Percentiles rank a stretch among this genome's conserved stretches.
phyloP scores from a whole-genome alignment of 2,329 filamentous ascomycete genomes.

The Allantophomopsis lycopodina region DNA sequence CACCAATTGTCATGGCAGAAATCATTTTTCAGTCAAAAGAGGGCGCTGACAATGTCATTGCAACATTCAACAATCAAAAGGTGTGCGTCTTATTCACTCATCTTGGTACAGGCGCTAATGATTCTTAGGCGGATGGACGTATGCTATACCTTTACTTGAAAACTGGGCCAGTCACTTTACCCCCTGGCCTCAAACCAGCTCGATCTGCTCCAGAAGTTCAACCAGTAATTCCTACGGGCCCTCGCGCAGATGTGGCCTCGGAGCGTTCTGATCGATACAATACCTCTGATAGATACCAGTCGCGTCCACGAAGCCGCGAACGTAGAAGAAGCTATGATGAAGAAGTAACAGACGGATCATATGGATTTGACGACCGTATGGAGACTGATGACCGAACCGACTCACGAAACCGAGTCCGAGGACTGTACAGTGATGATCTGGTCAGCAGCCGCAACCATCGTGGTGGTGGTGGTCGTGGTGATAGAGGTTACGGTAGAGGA shows the following conservation, averaged over 20 bases:
- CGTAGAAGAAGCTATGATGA: slow-evolving; percentile 11
- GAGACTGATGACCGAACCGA: slow-evolving; percentile 13
- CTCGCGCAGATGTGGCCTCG: slow-evolving; percentile 11
- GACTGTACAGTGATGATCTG: slow-evolving; percentile 18
- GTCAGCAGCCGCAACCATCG: slow-evolving; percentile 9
- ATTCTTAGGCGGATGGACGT: slow-evolving; percentile 54
- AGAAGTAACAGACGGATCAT: slow-evolving; percentile 18
- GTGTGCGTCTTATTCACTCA: slow-evolving; percentile 27
- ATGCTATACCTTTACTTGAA: slow-evolving; percentile 63
- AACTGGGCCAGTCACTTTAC: slow-evolving; percentile 21
- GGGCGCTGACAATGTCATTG: slow-evolving; percentile 61
- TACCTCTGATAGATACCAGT: slow-evolving; percentile 11
- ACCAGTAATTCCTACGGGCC: slow-evolving; percentile 12
- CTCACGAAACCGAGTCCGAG: slow-evolving; percentile 3
- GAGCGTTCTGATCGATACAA: slow-evolving; percentile 8
- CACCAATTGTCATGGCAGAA: slow-evolving; percentile 64
- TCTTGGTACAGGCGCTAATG: slow-evolving; percentile 8
- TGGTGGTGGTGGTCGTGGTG: slow-evolving; percentile 9
- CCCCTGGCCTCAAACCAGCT: slow-evolving; percentile 4
- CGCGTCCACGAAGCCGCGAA: slow-evolving; percentile 8
- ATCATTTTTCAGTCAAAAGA: slow-evolving; percentile 60
- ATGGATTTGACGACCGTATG: slow-evolving; percentile 20
- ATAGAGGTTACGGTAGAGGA: slow-evolving; percentile 7
- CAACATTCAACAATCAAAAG: slow-evolving; percentile 66
- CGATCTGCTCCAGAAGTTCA: slow-evolving; percentile 2